phyloP scores from a whole-genome alignment of 2,329 filamentous ascomycete species.

The Aspergillus pseudotamarii region DNA sequence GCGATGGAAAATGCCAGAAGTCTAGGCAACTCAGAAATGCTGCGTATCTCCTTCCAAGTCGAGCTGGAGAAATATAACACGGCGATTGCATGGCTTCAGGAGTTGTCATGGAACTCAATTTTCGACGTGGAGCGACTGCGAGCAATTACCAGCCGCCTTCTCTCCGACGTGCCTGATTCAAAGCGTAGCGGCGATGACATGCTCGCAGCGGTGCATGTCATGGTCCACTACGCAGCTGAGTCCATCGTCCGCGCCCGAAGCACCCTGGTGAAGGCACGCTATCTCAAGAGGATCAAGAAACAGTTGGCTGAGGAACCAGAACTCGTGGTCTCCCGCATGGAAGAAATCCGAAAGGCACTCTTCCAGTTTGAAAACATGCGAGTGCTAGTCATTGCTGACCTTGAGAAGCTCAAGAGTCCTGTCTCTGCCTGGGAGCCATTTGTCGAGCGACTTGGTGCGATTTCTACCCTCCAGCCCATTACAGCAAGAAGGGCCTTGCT shows the following conservation, averaged over 20 bases:
- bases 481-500: conserved; percentile 71
- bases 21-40: conserved; percentile 77
- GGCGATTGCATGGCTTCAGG: conserved; percentile 80
- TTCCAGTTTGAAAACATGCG: conserved; percentile 86
- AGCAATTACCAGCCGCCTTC: conserved; percentile 72
- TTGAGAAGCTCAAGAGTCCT: conserved; percentile 72
- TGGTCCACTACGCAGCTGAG: conserved; percentile 77
- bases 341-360: conserved; percentile 72
- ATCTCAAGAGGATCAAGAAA: conserved; percentile 82
- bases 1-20: conserved; percentile 67
- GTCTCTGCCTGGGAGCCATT: conserved; percentile 78
- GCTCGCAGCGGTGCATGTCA: conserved; percentile 66
- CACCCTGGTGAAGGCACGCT: conserved; percentile 82
- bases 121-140: conserved; percentile 74
- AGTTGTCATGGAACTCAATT: conserved; percentile 83
- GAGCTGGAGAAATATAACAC: conserved; percentile 85
- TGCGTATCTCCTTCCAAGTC: conserved; percentile 80
- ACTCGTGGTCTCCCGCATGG: conserved; percentile 74
- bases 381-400: conserved; percentile 78
- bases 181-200: conserved; percentile 79
- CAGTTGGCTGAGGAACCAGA: conserved; percentile 76
- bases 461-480: conserved; percentile 67
- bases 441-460: conserved; percentile 54
- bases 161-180: conserved; percentile 87
- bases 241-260: conserved; percentile 77